phyloP scores from a whole-genome alignment of 169 alveolate genomes.

The Cryptosporidium muris region DNA sequence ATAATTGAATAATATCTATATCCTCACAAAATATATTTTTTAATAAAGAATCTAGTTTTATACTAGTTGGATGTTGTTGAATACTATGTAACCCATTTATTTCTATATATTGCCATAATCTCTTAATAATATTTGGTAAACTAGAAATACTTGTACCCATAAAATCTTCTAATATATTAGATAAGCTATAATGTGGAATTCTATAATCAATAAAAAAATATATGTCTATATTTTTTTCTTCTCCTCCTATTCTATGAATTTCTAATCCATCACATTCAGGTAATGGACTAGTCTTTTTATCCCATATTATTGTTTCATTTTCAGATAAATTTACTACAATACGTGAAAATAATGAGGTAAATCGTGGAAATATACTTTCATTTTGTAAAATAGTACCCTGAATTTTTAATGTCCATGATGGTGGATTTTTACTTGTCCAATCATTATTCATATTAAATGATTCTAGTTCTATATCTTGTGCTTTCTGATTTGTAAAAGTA shows the following conservation, averaged over 20 bases:
- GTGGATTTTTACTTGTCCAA: slow-evolving; percentile 66
- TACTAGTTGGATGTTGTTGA: slow-evolving; percentile 42
- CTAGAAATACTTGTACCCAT: slow-evolving; percentile 70
- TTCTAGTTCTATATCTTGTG: slow-evolving; percentile 59
- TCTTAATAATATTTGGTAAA: slow-evolving; percentile 63
- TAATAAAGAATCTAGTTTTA: slow-evolving; percentile 18
- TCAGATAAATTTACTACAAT: slow-evolving; percentile 66
- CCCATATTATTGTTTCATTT: slow-evolving; percentile 73
- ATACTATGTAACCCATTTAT: slow-evolving; percentile 69
- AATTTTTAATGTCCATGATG: slow-evolving; percentile 73
- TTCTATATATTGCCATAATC: slow-evolving; percentile 73
- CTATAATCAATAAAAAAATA: slow-evolving; percentile 69
- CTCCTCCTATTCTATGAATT: slow-evolving; percentile 70
- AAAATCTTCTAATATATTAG: slow-evolving; percentile 59
- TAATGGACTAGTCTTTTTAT: slow-evolving; percentile 63
- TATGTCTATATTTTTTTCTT: slow-evolving; percentile 69
- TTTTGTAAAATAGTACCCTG: slow-evolving; percentile 73
- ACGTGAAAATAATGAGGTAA: slow-evolving; percentile 71
- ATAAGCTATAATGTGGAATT: slow-evolving; percentile 71
- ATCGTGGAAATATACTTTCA: slow-evolving; percentile 50
- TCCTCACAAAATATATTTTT: slow-evolving; percentile 8
- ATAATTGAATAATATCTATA: slow-evolving; percentile 16
- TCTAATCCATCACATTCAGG: slow-evolving; percentile 76
- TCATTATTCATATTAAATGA: slow-evolving; percentile 57
- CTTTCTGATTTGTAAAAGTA: slow-evolving; percentile 67